Conservation (phyloP, 2,329 filamentous ascomycete genomes). For the Didymella segeticola region DNA sequence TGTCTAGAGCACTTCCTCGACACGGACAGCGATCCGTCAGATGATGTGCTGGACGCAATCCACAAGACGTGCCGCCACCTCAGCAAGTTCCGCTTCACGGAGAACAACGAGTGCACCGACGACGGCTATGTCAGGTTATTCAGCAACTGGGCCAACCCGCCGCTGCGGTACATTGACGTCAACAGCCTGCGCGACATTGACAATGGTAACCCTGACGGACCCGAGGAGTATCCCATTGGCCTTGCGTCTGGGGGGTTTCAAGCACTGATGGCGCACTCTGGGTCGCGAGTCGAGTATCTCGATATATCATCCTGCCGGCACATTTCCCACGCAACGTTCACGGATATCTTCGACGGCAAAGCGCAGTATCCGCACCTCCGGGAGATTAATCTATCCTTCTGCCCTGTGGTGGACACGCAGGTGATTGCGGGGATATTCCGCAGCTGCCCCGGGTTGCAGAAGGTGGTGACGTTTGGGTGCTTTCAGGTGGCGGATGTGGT, state of each 20-base stretch:
- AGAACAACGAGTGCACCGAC: slow-evolving; percentile 79
- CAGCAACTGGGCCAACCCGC: slow-evolving; percentile 74
- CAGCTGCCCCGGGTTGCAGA: slow-evolving; percentile 64
- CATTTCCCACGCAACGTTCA: slow-evolving; percentile 74
- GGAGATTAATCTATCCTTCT: slow-evolving; percentile 80
- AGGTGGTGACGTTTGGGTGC: slow-evolving; percentile 68
- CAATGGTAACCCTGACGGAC: slow-evolving; percentile 69
- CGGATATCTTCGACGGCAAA: slow-evolving; percentile 71
- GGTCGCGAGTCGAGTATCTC: slow-evolving; percentile 67
- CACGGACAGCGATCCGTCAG: slow-evolving; percentile 64
- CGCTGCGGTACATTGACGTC: slow-evolving; percentile 74
- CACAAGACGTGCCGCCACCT: slow-evolving; percentile 73
- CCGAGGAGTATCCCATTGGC: slow-evolving; percentile 67
- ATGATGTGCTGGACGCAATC: slow-evolving; percentile 69
- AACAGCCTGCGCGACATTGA: slow-evolving; percentile 80
- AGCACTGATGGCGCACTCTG: slow-evolving; percentile 85
- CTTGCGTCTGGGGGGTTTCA: slow-evolving; percentile 78
- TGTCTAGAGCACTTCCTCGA: slow-evolving; percentile 74
- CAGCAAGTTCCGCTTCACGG: slow-evolving; percentile 79
- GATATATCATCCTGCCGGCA: slow-evolving; percentile 87
- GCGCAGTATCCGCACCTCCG: slow-evolving; percentile 70
- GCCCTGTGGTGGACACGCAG: slow-evolving; percentile 70
- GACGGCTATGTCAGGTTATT: slow-evolving; percentile 76
- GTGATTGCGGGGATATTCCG: slow-evolving; percentile 70
- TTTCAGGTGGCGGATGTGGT: slow-evolving; percentile 64